phyloP scores from a whole-genome alignment of 208 protist species.

The Leishmania martiniquensis region DNA sequence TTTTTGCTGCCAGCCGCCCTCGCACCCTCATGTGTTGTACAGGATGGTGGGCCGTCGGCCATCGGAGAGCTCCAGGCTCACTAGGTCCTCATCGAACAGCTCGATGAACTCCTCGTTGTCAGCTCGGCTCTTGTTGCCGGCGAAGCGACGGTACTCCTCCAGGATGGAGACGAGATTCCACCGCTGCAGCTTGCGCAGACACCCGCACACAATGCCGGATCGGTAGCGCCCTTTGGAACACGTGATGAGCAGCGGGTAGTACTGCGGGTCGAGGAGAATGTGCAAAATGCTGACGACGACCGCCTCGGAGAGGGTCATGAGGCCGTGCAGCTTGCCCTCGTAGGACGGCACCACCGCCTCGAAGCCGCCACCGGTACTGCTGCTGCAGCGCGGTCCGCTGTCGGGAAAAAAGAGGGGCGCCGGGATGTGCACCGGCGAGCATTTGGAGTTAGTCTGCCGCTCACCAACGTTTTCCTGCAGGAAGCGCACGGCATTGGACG shows the following conservation, averaged over 20 bases:
- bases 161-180: slow-evolving; percentile 98
- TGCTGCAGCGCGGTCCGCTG: background rate
- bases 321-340: slow-evolving; percentile 32
- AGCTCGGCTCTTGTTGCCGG: slow-evolving; percentile 91
- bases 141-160: slow-evolving; percentile 97
- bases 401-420: slow-evolving; percentile 22
- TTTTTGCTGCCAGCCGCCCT: background rate
- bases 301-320: slow-evolving; percentile 86
- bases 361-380: background rate
- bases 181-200: slow-evolving; percentile 97
- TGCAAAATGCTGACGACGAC: slow-evolving; percentile 94
- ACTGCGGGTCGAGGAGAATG: slow-evolving; percentile 93
- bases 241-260: slow-evolving; percentile 97
- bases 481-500: slow-evolving; percentile 53
- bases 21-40: slow-evolving; percentile 34
- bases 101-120: slow-evolving; percentile 99
- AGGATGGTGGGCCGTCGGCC: slow-evolving; percentile 74
- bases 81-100: slow-evolving; percentile 98
- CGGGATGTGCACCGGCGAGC: slow-evolving; percentile 23
- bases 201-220: slow-evolving; percentile 98
- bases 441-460: slow-evolving; percentile 22
- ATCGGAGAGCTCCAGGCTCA: slow-evolving; percentile 77
- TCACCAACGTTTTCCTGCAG: slow-evolving; percentile 39
- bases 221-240: slow-evolving; percentile 97
- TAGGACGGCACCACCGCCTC: slow-evolving; percentile 19